A percentile compares a stretch with the other conserved stretches of the same genome.
Evolutionary conservation across 805 yeast genomes (phyloP).

Genomic region (Groenewaldozyma salmanticensis): DNA sequence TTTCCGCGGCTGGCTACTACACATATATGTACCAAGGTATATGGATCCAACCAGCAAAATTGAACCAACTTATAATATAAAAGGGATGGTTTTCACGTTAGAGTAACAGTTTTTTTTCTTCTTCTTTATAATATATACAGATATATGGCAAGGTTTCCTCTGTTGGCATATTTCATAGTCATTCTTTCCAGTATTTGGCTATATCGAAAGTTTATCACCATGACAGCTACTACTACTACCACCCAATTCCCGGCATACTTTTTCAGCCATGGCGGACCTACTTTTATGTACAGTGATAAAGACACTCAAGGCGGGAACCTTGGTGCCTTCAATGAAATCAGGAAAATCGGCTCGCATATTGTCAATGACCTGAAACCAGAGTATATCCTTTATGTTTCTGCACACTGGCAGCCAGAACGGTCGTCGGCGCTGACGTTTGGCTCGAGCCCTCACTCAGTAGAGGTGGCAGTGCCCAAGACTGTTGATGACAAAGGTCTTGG

Average conservation of each 20-base stretch:
- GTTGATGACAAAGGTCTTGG: constrained; percentile 13
- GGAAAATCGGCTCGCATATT: constrained; percentile 43
- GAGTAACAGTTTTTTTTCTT: too few relatives aligned
- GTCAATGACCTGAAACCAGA: constrained; percentile 42
- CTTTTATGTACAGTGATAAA: constrained; percentile 48
- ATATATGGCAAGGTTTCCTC: too few relatives aligned
- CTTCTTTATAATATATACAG: too few relatives aligned
- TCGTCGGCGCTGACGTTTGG: not conserved
- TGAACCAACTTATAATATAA: too few relatives aligned
- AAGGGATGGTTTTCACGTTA: too few relatives aligned
- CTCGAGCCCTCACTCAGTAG: not conserved
- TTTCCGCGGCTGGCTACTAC: too few relatives aligned
- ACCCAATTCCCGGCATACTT: constrained; percentile 47
- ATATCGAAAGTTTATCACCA: not conserved
- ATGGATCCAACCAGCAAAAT: too few relatives aligned
- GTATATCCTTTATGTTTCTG: constrained; percentile 57
- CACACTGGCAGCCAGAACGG: constrained; percentile 56
- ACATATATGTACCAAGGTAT: too few relatives aligned
- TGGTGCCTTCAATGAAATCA: constrained; percentile 51
- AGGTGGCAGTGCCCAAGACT: constrained; percentile 6
- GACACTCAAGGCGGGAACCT: constrained; percentile 40
- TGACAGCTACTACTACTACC: not conserved
- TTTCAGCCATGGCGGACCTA: constrained; percentile 79
- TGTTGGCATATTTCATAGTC: too few relatives aligned
- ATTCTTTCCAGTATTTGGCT: too few relatives aligned